Conservation (phyloP, 768 basidiomycete genomes). For the Psilocybe subaeruginosa region DNA sequence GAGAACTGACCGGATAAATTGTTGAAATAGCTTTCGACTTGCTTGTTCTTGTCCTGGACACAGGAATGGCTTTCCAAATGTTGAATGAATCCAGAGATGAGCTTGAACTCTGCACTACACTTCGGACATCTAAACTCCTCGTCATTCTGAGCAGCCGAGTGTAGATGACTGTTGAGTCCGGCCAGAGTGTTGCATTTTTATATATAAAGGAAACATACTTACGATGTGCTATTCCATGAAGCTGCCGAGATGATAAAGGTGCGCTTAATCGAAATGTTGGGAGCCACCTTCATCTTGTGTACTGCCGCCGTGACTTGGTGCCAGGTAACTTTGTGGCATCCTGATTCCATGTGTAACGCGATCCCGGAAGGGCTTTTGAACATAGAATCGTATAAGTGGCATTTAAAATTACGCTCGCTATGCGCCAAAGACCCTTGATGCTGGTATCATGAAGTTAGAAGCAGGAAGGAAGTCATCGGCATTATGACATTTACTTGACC, state of each 20-base stretch:
- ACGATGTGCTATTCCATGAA: conserved; percentile 42
- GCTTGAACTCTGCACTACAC: conserved; percentile 36
- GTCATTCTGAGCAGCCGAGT: conserved; percentile 25
- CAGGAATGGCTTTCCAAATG: conserved; percentile 31
- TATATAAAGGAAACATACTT: conserved; percentile 44
- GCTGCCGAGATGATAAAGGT: conserved; percentile 33
- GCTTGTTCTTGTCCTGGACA: conserved; percentile 33
- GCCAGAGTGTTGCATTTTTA: conserved; percentile 29
- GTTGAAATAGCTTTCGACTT: conserved; percentile 29
- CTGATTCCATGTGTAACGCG: no score
- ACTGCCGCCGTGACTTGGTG: no score
- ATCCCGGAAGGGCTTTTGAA: conserved; percentile 31
- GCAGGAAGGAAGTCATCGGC: background rate
- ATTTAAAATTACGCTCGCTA: conserved; percentile 21
- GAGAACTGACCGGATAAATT: no score
- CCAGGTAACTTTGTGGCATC: no score
- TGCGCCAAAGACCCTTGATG: conserved; percentile 32
- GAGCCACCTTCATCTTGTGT: conserved; percentile 18
- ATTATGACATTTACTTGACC: background rate
- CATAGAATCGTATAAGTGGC: conserved; percentile 33
- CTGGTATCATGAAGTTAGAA: conserved; percentile 7
- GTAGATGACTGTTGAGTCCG: conserved; percentile 39
- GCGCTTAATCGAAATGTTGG: conserved; percentile 31
- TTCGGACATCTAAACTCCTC: conserved; percentile 44
- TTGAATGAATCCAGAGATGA: conserved; percentile 33